A percentile compares a stretch with the other conserved stretches of the same genome.
Conservation (phyloP, 306 rosid species). For the Cicer cuneatum region DNA sequence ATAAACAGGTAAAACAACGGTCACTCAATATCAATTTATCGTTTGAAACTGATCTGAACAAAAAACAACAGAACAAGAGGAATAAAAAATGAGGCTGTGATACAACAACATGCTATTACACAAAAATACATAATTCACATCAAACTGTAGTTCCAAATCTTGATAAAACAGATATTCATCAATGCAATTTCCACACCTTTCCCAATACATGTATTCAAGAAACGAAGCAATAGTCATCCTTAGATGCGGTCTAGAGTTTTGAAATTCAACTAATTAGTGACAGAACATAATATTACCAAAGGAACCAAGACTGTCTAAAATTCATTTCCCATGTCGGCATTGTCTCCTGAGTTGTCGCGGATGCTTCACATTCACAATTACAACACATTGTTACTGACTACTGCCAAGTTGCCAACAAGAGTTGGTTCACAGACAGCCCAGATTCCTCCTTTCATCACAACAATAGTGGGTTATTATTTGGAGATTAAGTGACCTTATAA, state of each 20-base stretch:
- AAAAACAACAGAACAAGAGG: neutral
- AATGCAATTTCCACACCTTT: neutral
- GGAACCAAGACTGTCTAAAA: neutral
- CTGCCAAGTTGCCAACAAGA: neutral
- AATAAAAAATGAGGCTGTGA: neutral
- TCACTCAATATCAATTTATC: neutral
- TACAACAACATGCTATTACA: too few relatives aligned
- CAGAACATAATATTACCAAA: neutral
- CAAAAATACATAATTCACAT: neutral
- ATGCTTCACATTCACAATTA: neutral
- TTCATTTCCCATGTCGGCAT: neutral
- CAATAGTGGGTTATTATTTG: too few relatives aligned
- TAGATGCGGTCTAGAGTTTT: neutral
- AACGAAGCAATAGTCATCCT: constrained; percentile 12
- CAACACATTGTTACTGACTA: neutral
- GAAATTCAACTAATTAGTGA: neutral
- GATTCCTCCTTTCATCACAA: neutral
- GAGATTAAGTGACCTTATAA: too few relatives aligned
- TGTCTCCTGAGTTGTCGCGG: neutral
- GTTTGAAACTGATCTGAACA: neutral
- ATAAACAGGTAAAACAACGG: neutral
- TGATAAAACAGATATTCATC: neutral
- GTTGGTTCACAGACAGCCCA: neutral
- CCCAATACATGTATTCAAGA: neutral
- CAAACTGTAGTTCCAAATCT: neutral